These are phyloP conservation scores for Mycena sanguinolenta DNA, from an alignment of 768 basidiomycete genomes.

Conservation along the genomic window DNA sequence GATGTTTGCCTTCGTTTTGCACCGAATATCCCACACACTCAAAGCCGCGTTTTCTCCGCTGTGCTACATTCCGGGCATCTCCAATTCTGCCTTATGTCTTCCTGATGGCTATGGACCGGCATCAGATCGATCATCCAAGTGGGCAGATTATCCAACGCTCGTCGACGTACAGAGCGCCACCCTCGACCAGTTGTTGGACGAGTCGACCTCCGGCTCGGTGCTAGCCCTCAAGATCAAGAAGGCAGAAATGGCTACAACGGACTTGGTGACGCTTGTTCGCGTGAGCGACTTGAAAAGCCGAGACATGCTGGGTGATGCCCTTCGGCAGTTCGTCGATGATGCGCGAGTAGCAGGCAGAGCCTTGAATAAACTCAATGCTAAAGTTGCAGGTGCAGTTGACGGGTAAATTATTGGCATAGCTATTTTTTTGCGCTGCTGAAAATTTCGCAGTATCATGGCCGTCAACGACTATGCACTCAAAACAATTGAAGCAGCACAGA, in stretches of 20 bases:
- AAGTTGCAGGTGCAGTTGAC: conserved; percentile 81
- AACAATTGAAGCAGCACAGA: conserved; percentile 62
- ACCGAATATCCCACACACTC: conserved; percentile 57
- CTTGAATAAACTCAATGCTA: conserved; percentile 73
- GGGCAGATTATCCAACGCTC: conserved; percentile 74
- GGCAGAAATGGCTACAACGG: conserved; percentile 82
- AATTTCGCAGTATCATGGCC: conserved; percentile 70
- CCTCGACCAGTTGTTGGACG: conserved; percentile 74
- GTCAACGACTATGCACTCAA: conserved; percentile 79
- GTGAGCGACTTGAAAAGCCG: conserved; percentile 73
- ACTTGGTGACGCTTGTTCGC: conserved; percentile 73
- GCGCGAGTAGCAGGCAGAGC: conserved; percentile 72
- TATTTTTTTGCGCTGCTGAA: conserved; percentile 1
- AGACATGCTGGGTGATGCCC: conserved; percentile 65
- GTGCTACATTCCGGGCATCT: conserved; percentile 73
- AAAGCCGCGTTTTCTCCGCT: conserved; percentile 66
- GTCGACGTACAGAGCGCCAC: conserved; percentile 70
- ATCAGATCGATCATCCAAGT: conserved; percentile 45
- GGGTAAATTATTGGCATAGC: conserved; percentile 57
- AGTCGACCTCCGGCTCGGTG: conserved; percentile 68
- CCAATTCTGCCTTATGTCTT: conserved; percentile 60
- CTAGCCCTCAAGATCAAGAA: conserved; percentile 79
- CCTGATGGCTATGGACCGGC: conserved; percentile 22
- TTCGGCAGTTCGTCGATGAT: conserved; percentile 69
- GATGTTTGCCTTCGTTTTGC: conserved; percentile 61